Percentiles rank a stretch among this genome's conserved stretches.
phyloP scores from a whole-genome alignment of 2,329 filamentous ascomycete species.

The Aureobasidium uvarum region DNA sequence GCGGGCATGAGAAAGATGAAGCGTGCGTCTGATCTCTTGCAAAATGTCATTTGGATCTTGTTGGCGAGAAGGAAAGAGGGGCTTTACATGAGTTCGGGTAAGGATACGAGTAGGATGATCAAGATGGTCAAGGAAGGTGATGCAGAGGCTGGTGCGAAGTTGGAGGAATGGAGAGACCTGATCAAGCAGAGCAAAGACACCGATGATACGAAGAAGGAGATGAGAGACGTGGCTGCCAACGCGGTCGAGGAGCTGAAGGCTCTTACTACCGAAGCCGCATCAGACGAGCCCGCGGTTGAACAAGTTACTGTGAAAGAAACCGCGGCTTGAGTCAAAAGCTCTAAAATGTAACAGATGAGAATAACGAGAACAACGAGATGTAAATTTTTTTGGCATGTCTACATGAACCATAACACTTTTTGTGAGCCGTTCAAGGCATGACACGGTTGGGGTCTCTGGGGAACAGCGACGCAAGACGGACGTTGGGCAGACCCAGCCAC shows the following conservation, averaged over 20 bases:
- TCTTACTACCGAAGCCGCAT: too few species aligned
- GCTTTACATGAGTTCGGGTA: constrained; percentile 38
- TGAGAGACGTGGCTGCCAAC: constrained; percentile 33
- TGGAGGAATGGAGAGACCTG: constrained; percentile 35
- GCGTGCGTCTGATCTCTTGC: constrained; percentile 36
- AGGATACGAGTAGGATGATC: constrained; percentile 41
- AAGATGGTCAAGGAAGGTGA: constrained; percentile 34
- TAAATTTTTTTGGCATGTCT: not conserved
- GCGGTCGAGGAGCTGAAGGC: constrained; percentile 27
- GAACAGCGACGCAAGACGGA: constrained; percentile 61
- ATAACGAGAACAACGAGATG: constrained; percentile 1
- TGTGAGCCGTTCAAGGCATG: constrained; percentile 39
- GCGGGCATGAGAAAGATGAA: constrained; percentile 34
- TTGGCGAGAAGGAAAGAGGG: constrained; percentile 31
- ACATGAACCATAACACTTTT: constrained; percentile 5
- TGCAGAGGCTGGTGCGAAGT: constrained; percentile 30
- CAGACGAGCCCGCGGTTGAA: not conserved
- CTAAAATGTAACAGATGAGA: not conserved
- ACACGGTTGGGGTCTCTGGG: constrained; percentile 61
- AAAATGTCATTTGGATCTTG: constrained; percentile 39
- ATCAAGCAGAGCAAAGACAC: constrained; percentile 35
- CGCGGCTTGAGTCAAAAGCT: not conserved
- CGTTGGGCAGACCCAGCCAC: constrained; percentile 64
- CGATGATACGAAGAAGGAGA: constrained; percentile 32
- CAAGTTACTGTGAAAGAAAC: not conserved